These are phyloP conservation scores for Neospermospora avenae DNA, from an alignment of 2,329 filamentous ascomycete species.

Conservation along the genomic window DNA sequence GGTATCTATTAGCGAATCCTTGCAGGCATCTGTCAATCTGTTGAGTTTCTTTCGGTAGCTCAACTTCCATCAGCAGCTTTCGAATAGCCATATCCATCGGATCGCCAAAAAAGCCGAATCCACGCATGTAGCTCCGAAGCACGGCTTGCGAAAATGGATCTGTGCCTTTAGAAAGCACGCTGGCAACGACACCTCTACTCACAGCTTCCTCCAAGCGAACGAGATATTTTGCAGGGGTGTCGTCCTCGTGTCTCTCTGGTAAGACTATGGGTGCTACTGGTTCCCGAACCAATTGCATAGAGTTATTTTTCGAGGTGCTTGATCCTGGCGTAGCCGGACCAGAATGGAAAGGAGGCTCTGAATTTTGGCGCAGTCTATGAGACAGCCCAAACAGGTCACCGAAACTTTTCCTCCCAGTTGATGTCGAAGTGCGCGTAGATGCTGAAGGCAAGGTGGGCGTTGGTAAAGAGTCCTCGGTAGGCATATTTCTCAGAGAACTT, in stretches of 20 bases:
- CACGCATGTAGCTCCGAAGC: constrained; percentile 90
- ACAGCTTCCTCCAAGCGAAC: constrained; percentile 77
- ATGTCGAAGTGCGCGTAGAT: constrained; percentile 67
- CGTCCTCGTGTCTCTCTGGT: constrained; percentile 79
- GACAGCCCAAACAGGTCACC: constrained; percentile 79
- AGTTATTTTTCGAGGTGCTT: constrained; percentile 75
- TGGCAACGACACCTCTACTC: constrained; percentile 78
- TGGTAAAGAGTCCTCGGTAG: constrained; percentile 66
- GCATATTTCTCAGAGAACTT: constrained; percentile 73
- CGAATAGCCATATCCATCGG: constrained; percentile 97
- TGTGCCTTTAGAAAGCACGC: constrained; percentile 78
- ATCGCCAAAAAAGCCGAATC: constrained; percentile 92
- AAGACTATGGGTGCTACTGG: constrained; percentile 61
- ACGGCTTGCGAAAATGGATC: constrained; percentile 82
- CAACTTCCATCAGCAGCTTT: constrained; percentile 93
- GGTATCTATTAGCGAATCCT: constrained; percentile 92
- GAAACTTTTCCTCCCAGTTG: constrained; percentile 89
- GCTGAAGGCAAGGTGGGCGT: constrained; percentile 53
- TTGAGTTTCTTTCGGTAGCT: constrained; percentile 94
- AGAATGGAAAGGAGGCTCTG: constrained; percentile 67
- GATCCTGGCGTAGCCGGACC: constrained; percentile 68
- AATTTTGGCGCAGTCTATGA: constrained; percentile 75
- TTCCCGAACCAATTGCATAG: constrained; percentile 73
- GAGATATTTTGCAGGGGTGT: constrained; percentile 87
- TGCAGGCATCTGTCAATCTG: constrained; percentile 95